Percentiles rank a stretch among this genome's conserved stretches.
Conservation (phyloP, 768 basidiomycete species). For the Pisolithus albus region DNA sequence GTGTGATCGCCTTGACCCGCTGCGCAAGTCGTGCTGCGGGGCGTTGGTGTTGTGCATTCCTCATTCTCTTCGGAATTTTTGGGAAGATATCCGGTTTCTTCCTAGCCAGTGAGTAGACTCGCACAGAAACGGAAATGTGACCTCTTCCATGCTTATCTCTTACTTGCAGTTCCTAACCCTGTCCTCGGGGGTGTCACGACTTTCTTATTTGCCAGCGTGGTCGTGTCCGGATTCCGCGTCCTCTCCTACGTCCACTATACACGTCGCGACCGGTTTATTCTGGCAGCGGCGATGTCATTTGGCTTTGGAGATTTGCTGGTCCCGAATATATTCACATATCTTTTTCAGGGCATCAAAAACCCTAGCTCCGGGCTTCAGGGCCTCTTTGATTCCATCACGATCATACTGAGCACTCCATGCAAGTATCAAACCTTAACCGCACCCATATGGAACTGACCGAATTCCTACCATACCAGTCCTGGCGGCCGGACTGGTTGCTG, state of each 20-base stretch:
- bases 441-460: neutral
- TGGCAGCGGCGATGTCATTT: slow-evolving; percentile 62
- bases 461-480: slow-evolving; percentile 35
- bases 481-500: slow-evolving; percentile 50
- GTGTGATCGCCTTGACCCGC: slow-evolving; percentile 76
- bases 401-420: slow-evolving; percentile 79
- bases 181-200: slow-evolving; percentile 84
- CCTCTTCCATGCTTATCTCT: neutral
- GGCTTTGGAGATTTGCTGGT: slow-evolving; percentile 69
- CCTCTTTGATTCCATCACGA: slow-evolving; percentile 71
- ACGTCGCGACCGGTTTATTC: slow-evolving; percentile 61
- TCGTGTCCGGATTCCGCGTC: slow-evolving; percentile 64
- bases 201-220: slow-evolving; percentile 76
- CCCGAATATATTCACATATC: slow-evolving; percentile 54
- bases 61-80: slow-evolving; percentile 72
- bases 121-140: neutral
- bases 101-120: slow-evolving; percentile 49
- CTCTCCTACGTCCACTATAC: slow-evolving; percentile 54
- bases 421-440: slow-evolving; percentile 23
- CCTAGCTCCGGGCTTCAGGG: slow-evolving; percentile 54
- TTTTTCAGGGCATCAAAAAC: slow-evolving; percentile 57
- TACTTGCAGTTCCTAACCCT: slow-evolving; percentile 55
- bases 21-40: slow-evolving; percentile 79
- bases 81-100: slow-evolving; percentile 83
- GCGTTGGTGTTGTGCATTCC: slow-evolving; percentile 71